These are phyloP conservation scores for Albophoma yamanashiensis DNA, from an alignment of 2,329 filamentous ascomycete species.

Conservation along the genomic window DNA sequence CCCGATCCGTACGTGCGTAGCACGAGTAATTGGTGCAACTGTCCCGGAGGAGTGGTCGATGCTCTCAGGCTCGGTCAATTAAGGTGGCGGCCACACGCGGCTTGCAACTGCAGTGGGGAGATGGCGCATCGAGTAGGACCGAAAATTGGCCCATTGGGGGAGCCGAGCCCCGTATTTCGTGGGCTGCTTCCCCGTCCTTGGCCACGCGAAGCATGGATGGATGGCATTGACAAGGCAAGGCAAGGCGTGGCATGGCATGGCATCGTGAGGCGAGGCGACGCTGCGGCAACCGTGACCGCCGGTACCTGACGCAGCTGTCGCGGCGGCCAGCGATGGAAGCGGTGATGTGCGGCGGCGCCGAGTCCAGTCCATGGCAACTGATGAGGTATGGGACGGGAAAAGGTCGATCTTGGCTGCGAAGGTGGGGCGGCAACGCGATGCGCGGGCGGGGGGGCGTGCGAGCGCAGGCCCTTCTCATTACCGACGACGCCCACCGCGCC, in stretches of 20 bases:
- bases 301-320: background rate
- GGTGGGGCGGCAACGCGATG: no score
- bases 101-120: slow-evolving; percentile 4
- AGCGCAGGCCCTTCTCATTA: background rate
- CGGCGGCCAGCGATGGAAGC: background rate
- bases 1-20: background rate
- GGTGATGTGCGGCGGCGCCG: no score
- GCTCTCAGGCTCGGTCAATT: slow-evolving; percentile 10
- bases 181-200: background rate
- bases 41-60: background rate
- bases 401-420: background rate
- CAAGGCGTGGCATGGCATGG: no score
- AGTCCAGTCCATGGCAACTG: no score
- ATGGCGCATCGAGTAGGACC: slow-evolving; percentile 21
- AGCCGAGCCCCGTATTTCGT: slow-evolving; percentile 3
- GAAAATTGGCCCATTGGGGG: slow-evolving; percentile 20
- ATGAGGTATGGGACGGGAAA: no score
- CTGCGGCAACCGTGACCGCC: background rate
- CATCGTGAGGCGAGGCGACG: no score
- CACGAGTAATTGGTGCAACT: no score
- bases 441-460: background rate
- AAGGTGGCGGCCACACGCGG: slow-evolving; percentile 2
- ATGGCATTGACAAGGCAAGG: background rate
- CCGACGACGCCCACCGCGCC: background rate
- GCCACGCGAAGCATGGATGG: background rate